phyloP scores from a whole-genome alignment of 345 rosid species.

The Hypericum androsaemum region DNA sequence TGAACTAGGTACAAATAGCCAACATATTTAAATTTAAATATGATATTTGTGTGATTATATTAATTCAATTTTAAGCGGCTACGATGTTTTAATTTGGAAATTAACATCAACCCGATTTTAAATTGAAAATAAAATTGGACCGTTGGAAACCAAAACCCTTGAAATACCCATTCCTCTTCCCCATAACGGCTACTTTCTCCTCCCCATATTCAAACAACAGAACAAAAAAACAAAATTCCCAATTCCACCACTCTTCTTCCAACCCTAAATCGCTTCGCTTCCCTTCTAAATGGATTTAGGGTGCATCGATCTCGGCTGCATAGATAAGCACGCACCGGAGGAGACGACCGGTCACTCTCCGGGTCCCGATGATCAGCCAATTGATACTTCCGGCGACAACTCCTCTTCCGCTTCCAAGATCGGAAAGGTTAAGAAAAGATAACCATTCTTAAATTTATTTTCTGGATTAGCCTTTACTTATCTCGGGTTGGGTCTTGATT shows the following conservation, averaged over 20 bases:
- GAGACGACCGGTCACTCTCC: background rate
- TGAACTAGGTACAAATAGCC: too few species aligned
- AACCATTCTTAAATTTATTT: background rate
- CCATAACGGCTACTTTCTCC: background rate
- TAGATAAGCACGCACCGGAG: background rate
- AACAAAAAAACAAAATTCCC: too few species aligned
- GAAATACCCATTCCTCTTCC: background rate
- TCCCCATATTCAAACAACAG: background rate
- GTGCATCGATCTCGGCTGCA: background rate
- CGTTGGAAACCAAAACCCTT: too few species aligned
- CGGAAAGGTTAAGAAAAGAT: background rate
- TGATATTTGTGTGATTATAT: too few species aligned
- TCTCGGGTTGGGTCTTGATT: background rate
- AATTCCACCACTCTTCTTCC: background rate
- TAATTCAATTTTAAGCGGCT: too few species aligned
- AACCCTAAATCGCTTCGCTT: background rate
- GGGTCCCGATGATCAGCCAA: background rate
- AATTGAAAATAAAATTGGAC: too few species aligned
- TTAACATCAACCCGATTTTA: too few species aligned
- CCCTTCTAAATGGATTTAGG: background rate
- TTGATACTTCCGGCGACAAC: background rate
- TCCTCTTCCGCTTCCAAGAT: slow-evolving; percentile 2
- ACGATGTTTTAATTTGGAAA: too few species aligned
- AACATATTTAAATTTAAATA: too few species aligned
- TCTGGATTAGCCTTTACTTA: background rate